Evolutionary conservation across 257 asterid species (phyloP), one percentile per base, ranked within the genome.

Genomic region (Fraxinus quadrangulata): DNA sequence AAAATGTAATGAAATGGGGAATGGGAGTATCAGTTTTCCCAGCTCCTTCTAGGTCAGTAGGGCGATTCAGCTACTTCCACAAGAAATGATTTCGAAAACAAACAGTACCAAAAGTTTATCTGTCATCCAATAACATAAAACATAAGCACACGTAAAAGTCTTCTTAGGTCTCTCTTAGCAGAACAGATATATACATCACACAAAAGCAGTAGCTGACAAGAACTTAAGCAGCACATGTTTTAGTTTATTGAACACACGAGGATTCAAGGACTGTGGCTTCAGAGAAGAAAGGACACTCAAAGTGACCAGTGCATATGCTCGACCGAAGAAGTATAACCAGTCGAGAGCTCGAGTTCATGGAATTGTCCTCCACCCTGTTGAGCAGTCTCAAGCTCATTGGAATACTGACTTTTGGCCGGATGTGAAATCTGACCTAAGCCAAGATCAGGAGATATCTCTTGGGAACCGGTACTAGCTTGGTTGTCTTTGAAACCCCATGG

Each of bases 221-320:
- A 56, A 56, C 66, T 56, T 56, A 21, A 56, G 24, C 23, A 19
- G 14, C 68, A 12, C 13, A 1, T 21, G 33, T 61, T 61, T 23
- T 10, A 61, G 14, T 61, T 21, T 21, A 21, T 11, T 14, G 10
- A 59, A 59, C 28, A 21, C 28, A 21, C 30, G 23, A 61, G 14
- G 68, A 6, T 61, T 13, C 68, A 24, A 61, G 31, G 31, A 61
- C 68, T 17, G 3, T 21, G 68, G 12, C 28, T 21, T 24, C 24
- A 24, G 68, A 9, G 30, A 61, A n/a, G 31, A 61, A 61, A 61
- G 4, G 68, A 24, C 68, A 61, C 28, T 90, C 86, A 92, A 79
- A 86, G 94, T 0, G 91, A 85, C 95, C 93, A 90, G 72, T 88
- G 90, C 90, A 90, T 82, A 78, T 89, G 84, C 84, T 89, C 93